These are phyloP conservation scores for Bruguiera parviflora DNA, from an alignment of 345 rosid genomes.

Conservation along the genomic window DNA sequence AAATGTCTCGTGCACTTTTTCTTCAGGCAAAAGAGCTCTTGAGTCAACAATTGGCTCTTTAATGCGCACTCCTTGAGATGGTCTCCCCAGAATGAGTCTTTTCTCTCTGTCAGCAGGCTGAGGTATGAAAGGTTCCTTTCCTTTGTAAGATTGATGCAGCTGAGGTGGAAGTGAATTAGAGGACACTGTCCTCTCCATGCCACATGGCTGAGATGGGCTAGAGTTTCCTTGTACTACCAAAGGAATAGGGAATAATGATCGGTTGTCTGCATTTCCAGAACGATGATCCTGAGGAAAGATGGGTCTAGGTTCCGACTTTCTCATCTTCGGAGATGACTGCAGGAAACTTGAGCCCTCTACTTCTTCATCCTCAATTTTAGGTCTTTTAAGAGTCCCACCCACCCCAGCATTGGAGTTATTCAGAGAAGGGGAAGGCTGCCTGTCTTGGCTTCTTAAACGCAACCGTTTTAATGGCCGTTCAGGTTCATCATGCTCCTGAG, in stretches of 20 bases:
- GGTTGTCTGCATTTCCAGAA: slow-evolving; percentile 17
- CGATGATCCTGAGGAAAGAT: slow-evolving; percentile 3
- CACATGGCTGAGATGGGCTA: slow-evolving; percentile 4
- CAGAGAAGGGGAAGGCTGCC: slow-evolving; percentile 24
- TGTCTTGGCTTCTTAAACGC: slow-evolving; percentile 51
- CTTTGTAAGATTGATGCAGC: slow-evolving; percentile 28
- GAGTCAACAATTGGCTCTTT: slow-evolving; percentile 27
- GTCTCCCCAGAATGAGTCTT: slow-evolving; percentile 15
- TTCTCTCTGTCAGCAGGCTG: slow-evolving; percentile 21
- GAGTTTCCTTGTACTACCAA: slow-evolving; percentile 16
- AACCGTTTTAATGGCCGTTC: slow-evolving; percentile 68
- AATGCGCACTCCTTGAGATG: slow-evolving; percentile 22
- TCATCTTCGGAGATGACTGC: slow-evolving; percentile 18
- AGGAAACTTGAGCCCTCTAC: slow-evolving; percentile 19
- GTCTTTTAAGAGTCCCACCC: slow-evolving; percentile 28
- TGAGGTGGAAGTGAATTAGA: slow-evolving; percentile 18
- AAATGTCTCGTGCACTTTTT: slow-evolving; percentile 17
- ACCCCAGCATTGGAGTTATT: slow-evolving; percentile 20
- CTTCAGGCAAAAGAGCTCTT: slow-evolving; percentile 9
- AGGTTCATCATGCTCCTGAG: slow-evolving; percentile 39
- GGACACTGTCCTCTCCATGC: neutral
- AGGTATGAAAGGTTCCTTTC: slow-evolving; percentile 43
- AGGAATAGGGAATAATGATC: slow-evolving; percentile 16
- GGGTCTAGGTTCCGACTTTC: slow-evolving; percentile 10
- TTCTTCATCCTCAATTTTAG: slow-evolving; percentile 38